Conservation (phyloP, 352 stramenopile species). For the Pythium dissimile region DNA sequence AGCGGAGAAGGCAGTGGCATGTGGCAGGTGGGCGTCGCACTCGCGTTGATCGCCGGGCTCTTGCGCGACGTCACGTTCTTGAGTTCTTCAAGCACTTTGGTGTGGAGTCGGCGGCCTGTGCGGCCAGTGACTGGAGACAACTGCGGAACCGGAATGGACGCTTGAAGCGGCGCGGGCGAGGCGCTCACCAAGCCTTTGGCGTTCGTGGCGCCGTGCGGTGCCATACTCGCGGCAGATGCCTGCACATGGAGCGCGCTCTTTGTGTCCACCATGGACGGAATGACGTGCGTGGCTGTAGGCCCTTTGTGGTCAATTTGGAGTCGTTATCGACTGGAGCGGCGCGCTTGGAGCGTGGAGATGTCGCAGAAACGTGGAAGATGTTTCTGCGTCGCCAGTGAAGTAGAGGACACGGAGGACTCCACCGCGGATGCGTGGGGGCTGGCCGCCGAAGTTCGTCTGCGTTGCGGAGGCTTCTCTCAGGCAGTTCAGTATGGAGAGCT, state of each 20-base stretch:
- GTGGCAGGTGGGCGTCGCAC: background rate
- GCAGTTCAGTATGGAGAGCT: too few relatives aligned
- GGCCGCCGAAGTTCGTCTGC: too few relatives aligned
- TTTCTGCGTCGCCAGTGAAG: background rate
- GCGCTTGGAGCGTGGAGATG: background rate
- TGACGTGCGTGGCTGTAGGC: background rate
- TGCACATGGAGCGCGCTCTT: background rate
- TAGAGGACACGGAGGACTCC: background rate
- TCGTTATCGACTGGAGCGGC: background rate
- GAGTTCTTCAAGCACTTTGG: constrained; percentile 66
- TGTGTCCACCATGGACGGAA: constrained; percentile 5
- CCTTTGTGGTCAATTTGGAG: background rate
- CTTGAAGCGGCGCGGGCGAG: constrained; percentile 1
- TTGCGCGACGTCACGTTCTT: constrained; percentile 51
- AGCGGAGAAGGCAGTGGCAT: constrained; percentile 3
- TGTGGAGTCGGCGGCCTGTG: constrained; percentile 29
- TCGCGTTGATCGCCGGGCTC: constrained; percentile 18
- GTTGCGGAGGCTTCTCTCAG: too few relatives aligned
- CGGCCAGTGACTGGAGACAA: constrained; percentile 9
- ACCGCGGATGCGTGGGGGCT: too few relatives aligned
- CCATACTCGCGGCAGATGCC: background rate
- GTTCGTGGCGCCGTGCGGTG: background rate
- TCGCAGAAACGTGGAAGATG: background rate
- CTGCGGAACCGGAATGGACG: background rate
- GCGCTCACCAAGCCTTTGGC: background rate